Evolutionary conservation across 352 stramenopile genomes (phyloP), one percentile per base, ranked within the genome.

Genomic region (Lagenidium sp.): DNA sequence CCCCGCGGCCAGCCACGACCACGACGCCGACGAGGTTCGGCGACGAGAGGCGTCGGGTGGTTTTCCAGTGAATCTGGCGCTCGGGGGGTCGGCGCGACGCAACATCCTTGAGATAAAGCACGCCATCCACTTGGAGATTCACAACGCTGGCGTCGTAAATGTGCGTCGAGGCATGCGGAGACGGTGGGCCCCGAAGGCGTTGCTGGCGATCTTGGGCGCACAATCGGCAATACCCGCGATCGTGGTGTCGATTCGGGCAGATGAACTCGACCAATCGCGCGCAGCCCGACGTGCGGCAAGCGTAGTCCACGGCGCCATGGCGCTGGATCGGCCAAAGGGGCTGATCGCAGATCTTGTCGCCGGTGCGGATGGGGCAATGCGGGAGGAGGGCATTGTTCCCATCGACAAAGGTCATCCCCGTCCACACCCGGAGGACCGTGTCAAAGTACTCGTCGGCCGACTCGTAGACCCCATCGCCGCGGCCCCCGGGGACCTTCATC

Each of bases 361-460:
- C 57, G 25, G 53, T 52, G 16, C 65, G 68, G 16, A 68, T 53
- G 0, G 71, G 75, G 40, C 83, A 95, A 41, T 85, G 65, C 0
- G 83, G 81, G 7, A 87, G 54, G 18, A 95, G 55, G 12, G 83
- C 74, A 36, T 86, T 81, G 60, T 91, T 80, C 4, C 81, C 83
- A 57, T 94, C 83, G 2, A 82, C 57, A 57, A 95, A 95, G 1
- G 83, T 89, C 81, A 95, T 94, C 2, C 75, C 83, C 19, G 85
- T 72, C 79, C 80, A 91, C 8, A 95, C 42, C 40, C 77, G 66
- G 22, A 85, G 61, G 21, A 81, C 79, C 21, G 65, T 84, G 25
- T 65, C 30, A 31, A 92, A 88, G 30, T 95, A 95, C 25, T 95
- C 68, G 4, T 86, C 67, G 5, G 60, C 63, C 3, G 58, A 82